Conservation (phyloP, 2,329 filamentous ascomycete genomes). For the Ampelomyces quisqualis region DNA sequence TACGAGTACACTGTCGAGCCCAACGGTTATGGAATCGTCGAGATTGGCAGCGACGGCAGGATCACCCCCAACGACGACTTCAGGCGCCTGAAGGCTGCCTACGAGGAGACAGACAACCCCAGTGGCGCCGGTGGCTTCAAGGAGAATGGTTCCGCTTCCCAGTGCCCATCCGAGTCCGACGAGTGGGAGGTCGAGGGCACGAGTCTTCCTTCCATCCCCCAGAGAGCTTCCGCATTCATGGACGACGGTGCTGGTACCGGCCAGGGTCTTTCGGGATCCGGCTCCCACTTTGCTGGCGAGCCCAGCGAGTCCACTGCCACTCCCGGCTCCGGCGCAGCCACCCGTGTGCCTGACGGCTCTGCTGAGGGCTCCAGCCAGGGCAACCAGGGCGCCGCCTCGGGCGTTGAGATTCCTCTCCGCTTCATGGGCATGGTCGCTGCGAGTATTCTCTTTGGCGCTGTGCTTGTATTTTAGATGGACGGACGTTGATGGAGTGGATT, state of each 20-base stretch:
- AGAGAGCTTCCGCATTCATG: slow-evolving; percentile 57
- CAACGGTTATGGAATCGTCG: slow-evolving; percentile 75
- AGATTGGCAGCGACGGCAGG: slow-evolving; percentile 54
- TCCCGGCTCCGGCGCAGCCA: slow-evolving; percentile 32
- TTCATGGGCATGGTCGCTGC: slow-evolving; percentile 35
- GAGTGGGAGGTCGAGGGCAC: slow-evolving; percentile 58
- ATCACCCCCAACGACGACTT: slow-evolving; percentile 66
- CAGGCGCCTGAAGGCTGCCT: slow-evolving; percentile 54
- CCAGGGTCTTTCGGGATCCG: slow-evolving; percentile 56
- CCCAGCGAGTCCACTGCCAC: slow-evolving; percentile 31
- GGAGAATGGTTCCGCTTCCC: slow-evolving; percentile 52
- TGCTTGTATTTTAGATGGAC: slow-evolving; percentile 31
- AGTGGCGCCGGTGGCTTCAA: slow-evolving; percentile 60
- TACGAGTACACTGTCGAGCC: slow-evolving; percentile 79
- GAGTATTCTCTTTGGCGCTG: slow-evolving; percentile 36
- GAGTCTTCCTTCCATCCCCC: slow-evolving; percentile 59
- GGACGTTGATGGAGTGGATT: slow-evolving; percentile 1
- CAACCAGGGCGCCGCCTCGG: slow-evolving; percentile 22
- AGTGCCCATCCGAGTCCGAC: slow-evolving; percentile 55
- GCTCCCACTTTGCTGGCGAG: slow-evolving; percentile 37
- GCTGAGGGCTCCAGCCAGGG: slow-evolving; percentile 6
- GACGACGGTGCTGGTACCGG: slow-evolving; percentile 58
- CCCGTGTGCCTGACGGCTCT: slow-evolving; percentile 21
- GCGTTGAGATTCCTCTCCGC: slow-evolving; percentile 30
- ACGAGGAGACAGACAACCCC: slow-evolving; percentile 54